Evolutionary conservation across 495 filamentous ascomycete species (phyloP), one percentile per base, ranked within the genome.

Genomic region (Tuber microsphaerosporum): DNA sequence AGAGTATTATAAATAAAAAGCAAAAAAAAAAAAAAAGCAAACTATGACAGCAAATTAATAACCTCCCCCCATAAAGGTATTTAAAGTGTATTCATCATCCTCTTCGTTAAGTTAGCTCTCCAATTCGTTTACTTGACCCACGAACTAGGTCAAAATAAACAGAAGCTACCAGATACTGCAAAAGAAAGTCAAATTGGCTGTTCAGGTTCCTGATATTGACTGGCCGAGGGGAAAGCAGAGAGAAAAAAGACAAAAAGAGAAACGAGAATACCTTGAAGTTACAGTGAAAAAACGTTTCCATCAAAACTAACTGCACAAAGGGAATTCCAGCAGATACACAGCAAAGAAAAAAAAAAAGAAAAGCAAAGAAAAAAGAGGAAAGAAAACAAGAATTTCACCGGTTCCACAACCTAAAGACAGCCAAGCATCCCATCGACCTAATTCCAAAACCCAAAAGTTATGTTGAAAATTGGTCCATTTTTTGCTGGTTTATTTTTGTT

Each of bases 21-120:
- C 71, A 75, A 71, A 69, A 70, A 74, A n/a, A 72, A 72, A 17
- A 75, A 75, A 72, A 71, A 20, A 5, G 10, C 34, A n/a, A 72
- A 72, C 34, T 34, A 65, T 14, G 45, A 75, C 73, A 70, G 75
- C 77, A 79, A 73, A 73, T 73, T 77, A 79, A 75, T 79, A 79
- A 70, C 48, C 71, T 69, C 61, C 76, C 68, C 61, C 76, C 76
- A 71, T 71, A 76, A 79, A 71, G 73, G 77, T 72, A 31, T 65
- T 65, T 65, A 31, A 31, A 31, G 56, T 31, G 56, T 61, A 61
- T n/a, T 65, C 56, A 65, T 1, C 51, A 16, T 75, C 72, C 45
- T 61, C 56, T 48, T 44, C 26, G 26, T 68, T 48, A 65, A 16
- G 56, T 61, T 31, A 31, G 26, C 34, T 26, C 22, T 69, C 14